Conservation (phyloP, 1,284 basidiomycete genomes). For the Moniliophthora roreri region DNA sequence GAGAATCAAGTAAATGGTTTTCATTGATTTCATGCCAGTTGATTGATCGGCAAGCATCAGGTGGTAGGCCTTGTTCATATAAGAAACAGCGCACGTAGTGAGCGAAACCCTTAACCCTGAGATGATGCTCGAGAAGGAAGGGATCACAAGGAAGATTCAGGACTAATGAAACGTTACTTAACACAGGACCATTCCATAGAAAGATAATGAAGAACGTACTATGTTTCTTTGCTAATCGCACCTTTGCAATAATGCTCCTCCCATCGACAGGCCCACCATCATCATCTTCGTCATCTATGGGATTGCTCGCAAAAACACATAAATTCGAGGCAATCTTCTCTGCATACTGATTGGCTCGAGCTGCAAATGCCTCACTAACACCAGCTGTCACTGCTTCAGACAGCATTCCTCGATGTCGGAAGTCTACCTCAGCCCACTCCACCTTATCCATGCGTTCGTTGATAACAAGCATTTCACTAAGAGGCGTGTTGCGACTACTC, state of each 20-base stretch:
- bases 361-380: constrained; percentile 3
- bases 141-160: too few relatives aligned
- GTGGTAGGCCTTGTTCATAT: not conserved
- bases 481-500: constrained; percentile 20
- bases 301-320: too few relatives aligned
- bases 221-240: too few relatives aligned
- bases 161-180: too few relatives aligned
- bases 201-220: too few relatives aligned
- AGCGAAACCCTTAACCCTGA: too few relatives aligned
- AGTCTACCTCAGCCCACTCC: constrained; percentile 9
- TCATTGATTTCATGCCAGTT: constrained; percentile 4
- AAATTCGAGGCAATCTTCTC: too few relatives aligned
- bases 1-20: constrained; percentile 11
- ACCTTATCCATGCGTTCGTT: constrained; percentile 24
- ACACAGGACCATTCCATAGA: too few relatives aligned
- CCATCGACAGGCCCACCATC: too few relatives aligned
- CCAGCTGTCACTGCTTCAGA: not conserved
- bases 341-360: not conserved
- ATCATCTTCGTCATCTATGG: too few relatives aligned
- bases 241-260: too few relatives aligned
- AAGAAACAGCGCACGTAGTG: not conserved
- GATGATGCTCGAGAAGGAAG: too few relatives aligned
- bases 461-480: constrained; percentile 24
- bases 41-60: not conserved
- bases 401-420: not conserved